Conservation (phyloP, 768 basidiomycete genomes). For the Collybia mongolica region DNA sequence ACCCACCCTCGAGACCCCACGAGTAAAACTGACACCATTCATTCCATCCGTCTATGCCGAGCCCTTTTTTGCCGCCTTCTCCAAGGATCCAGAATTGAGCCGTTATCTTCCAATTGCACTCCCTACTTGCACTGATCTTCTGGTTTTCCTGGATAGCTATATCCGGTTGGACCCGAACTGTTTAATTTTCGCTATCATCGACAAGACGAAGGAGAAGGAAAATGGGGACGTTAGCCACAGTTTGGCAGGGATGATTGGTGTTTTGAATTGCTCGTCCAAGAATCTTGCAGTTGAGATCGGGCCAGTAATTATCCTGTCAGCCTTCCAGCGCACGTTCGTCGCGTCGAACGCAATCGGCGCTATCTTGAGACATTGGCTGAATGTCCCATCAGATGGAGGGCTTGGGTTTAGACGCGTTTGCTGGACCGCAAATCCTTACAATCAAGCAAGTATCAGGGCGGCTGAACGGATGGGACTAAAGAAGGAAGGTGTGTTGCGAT, state of each 20-base stretch:
- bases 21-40: slow-evolving; percentile 44
- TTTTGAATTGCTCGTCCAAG: slow-evolving; percentile 29
- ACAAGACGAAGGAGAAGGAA: slow-evolving; percentile 35
- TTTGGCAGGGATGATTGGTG: slow-evolving; percentile 52
- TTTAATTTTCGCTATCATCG: slow-evolving; percentile 45
- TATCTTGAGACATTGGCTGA: slow-evolving; percentile 36
- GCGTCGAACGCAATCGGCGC: slow-evolving; percentile 43
- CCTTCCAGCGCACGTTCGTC: slow-evolving; percentile 49
- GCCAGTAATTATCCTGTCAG: slow-evolving; percentile 43
- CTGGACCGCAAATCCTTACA: slow-evolving; percentile 49
- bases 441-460: slow-evolving; percentile 39
- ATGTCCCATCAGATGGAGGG: slow-evolving; percentile 38
- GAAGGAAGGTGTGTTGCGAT: slow-evolving; percentile 44
- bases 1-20: slow-evolving; percentile 33
- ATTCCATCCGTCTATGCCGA: slow-evolving; percentile 31
- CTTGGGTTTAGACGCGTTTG: slow-evolving; percentile 53
- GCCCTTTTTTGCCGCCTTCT: slow-evolving; percentile 18
- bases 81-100: slow-evolving; percentile 28
- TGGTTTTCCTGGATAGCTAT: slow-evolving; percentile 22
- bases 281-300: slow-evolving; percentile 47
- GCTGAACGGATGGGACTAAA: slow-evolving; percentile 56
- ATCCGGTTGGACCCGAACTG: slow-evolving; percentile 23
- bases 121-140: slow-evolving; percentile 24
- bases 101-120: slow-evolving; percentile 40
- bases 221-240: slow-evolving; percentile 14